These are phyloP conservation scores for Hamamelis virginiana DNA, from an alignment of 164 flowering plant species.

Conservation along the genomic window DNA sequence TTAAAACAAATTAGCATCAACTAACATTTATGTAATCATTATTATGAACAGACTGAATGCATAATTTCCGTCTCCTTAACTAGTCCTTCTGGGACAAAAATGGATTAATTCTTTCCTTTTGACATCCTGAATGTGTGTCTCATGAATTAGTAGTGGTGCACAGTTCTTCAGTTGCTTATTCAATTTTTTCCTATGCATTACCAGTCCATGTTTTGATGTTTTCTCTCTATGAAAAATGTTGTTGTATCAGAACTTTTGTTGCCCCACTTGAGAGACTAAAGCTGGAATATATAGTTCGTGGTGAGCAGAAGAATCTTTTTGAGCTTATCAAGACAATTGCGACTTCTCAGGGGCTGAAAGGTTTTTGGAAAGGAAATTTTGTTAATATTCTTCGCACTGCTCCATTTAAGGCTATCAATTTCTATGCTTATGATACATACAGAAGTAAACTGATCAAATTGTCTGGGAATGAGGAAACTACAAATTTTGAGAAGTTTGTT, in stretches of 20 bases:
- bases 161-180: too few species aligned
- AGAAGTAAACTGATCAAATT: conserved; percentile 63
- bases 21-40: too few species aligned
- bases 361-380: conserved; percentile 95
- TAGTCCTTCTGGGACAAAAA: too few species aligned
- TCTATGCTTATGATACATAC: conserved; percentile 84
- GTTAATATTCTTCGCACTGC: conserved; percentile 95
- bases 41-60: too few species aligned
- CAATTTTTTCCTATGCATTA: neutral
- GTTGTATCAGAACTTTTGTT: conserved; percentile 67
- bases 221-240: neutral
- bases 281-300: conserved; percentile 92
- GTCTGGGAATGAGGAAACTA: conserved; percentile 70
- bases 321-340: conserved; percentile 76
- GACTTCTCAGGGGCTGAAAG: conserved; percentile 70
- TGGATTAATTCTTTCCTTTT: too few species aligned
- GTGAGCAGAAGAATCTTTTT: conserved; percentile 67
- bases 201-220: neutral
- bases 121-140: too few species aligned
- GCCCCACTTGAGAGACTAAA: conserved; percentile 96
- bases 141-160: too few species aligned
- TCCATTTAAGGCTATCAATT: conserved; percentile 89
- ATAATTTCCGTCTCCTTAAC: too few species aligned
- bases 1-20: too few species aligned
- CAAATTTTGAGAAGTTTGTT: conserved; percentile 80